A percentile compares a stretch with the other conserved stretches of the same genome.
These are phyloP conservation scores for Coniochaeta hoffmannii DNA, from an alignment of 2,329 filamentous ascomycete species.

Conservation along the genomic window DNA sequence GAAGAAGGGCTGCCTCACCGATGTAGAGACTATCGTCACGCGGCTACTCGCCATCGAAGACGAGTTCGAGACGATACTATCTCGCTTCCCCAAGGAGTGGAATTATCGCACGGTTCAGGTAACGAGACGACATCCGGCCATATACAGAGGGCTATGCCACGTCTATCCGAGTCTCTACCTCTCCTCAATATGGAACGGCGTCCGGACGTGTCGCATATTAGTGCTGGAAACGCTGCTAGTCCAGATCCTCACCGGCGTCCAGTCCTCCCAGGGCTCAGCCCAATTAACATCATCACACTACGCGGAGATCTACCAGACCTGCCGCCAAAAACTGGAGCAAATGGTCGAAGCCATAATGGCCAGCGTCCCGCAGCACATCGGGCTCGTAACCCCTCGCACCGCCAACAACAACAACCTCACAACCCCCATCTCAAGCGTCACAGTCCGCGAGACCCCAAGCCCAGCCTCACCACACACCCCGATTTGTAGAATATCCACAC, in stretches of 20 bases:
- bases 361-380: slow-evolving; percentile 42
- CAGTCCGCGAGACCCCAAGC: slow-evolving; percentile 21
- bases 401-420: slow-evolving; percentile 16
- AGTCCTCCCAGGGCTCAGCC: slow-evolving; percentile 11
- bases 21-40: slow-evolving; percentile 33
- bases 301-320: slow-evolving; percentile 25
- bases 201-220: slow-evolving; percentile 38
- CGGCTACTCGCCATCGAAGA: slow-evolving; percentile 31
- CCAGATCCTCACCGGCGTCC: slow-evolving; percentile 28
- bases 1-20: slow-evolving; percentile 25
- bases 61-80: slow-evolving; percentile 31
- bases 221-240: slow-evolving; percentile 39
- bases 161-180: slow-evolving; percentile 37
- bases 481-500: slow-evolving; percentile 9
- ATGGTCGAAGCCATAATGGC: slow-evolving; percentile 35
- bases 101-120: slow-evolving; percentile 33
- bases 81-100: slow-evolving; percentile 31
- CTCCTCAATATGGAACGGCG: slow-evolving; percentile 39
- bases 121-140: slow-evolving; percentile 29
- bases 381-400: slow-evolving; percentile 34
- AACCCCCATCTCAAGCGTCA: slow-evolving; percentile 19
- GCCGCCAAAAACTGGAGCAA: slow-evolving; percentile 29
- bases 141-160: slow-evolving; percentile 34
- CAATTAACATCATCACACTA: slow-evolving; percentile 13
- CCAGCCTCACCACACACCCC: slow-evolving; percentile 17